phyloP scores from a whole-genome alignment of 805 yeast species.

The Trichomonascus vanleenenianus region DNA sequence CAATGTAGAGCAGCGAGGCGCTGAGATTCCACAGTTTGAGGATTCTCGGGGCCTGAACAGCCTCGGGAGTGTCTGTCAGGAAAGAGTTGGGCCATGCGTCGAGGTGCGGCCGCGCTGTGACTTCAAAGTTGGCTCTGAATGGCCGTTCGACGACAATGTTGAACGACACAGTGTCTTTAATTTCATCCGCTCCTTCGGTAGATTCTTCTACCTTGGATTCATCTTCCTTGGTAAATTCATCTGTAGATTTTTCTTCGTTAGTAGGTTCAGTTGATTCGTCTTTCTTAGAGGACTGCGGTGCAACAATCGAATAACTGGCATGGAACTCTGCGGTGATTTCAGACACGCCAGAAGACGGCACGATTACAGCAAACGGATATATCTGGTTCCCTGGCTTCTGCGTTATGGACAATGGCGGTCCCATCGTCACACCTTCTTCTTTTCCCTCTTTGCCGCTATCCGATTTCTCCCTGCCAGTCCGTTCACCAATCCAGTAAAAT shows the following conservation, averaged over 20 bases:
- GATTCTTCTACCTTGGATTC: constrained; percentile 2
- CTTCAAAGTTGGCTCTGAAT: constrained; percentile 30
- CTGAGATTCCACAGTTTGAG: constrained; percentile 29
- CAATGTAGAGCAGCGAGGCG: constrained; percentile 23
- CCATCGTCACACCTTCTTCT: neutral
- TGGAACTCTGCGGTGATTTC: neutral
- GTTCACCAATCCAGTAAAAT: constrained; percentile 6
- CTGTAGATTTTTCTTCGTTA: neutral
- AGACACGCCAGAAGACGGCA: constrained; percentile 3
- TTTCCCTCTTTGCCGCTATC: neutral
- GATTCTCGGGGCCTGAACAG: constrained; percentile 23
- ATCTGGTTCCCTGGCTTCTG: neutral
- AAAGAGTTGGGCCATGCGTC: constrained; percentile 33
- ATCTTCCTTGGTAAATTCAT: neutral
- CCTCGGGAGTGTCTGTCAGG: constrained; percentile 3
- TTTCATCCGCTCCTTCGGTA: constrained; percentile 7
- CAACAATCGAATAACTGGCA: neutral
- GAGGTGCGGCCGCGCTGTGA: constrained; percentile 26
- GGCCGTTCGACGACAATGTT: constrained; percentile 29
- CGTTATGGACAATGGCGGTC: neutral
- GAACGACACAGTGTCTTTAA: constrained; percentile 20
- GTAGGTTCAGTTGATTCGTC: too few relatives aligned
- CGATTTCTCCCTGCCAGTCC: too few relatives aligned
- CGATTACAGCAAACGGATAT: neutral
- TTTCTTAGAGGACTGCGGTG: too few relatives aligned